A percentile compares a stretch with the other conserved stretches of the same genome.
phyloP scores from a whole-genome alignment of 1,284 basidiomycete species.

The Ganoderma lingzhi region DNA sequence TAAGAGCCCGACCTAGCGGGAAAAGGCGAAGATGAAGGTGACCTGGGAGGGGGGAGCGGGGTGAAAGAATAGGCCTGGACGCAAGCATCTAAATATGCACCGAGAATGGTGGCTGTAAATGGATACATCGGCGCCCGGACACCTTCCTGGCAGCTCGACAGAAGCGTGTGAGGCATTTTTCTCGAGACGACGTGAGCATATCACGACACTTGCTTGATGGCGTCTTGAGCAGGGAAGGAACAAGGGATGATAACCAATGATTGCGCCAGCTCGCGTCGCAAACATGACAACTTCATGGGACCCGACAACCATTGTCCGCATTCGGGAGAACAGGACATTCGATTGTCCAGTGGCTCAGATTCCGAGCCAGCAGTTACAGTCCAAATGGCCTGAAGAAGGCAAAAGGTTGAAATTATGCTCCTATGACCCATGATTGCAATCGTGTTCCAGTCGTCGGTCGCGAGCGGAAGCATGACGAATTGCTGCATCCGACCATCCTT shows the following conservation, averaged over 20 bases:
- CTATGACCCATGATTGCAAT: background rate
- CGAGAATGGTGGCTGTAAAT: background rate
- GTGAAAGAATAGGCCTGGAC: background rate
- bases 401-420: background rate
- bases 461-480: background rate
- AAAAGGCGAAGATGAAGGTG: background rate
- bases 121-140: background rate
- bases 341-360: background rate
- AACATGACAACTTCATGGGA: background rate
- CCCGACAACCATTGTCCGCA: background rate
- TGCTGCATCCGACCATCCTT: background rate
- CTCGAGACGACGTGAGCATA: background rate
- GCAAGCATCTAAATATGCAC: background rate
- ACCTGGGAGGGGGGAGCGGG: background rate
- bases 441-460: background rate
- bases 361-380: background rate
- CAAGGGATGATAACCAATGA: background rate
- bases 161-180: background rate
- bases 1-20: conserved; percentile 8
- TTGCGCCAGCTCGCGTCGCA: background rate
- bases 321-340: background rate
- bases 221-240: background rate
- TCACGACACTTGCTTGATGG: background rate
- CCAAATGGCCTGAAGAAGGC: background rate
- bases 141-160: background rate